Percentiles rank a stretch among this genome's conserved stretches.
These are phyloP conservation scores for Fraxinus nigra DNA, from an alignment of 305 asterid species.

Conservation along the genomic window DNA sequence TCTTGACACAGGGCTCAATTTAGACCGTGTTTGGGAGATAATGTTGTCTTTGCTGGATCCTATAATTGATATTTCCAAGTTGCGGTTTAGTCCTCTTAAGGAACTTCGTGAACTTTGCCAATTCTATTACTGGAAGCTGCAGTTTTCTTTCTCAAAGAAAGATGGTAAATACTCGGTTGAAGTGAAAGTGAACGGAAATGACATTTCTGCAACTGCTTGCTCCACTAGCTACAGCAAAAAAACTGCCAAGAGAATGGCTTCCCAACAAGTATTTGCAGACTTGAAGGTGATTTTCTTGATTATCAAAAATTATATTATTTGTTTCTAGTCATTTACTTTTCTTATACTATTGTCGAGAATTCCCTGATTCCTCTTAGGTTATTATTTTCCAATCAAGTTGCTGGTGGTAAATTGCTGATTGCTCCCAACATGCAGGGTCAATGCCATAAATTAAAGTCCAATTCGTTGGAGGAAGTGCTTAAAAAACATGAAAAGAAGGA, in stretches of 20 bases:
- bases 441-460: conserved; percentile 61
- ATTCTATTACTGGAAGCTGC: conserved; percentile 48
- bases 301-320: not conserved
- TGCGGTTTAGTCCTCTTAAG: conserved; percentile 67
- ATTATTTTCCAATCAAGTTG: not conserved
- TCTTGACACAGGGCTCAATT: conserved; percentile 80
- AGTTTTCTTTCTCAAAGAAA: conserved; percentile 41
- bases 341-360: not conserved
- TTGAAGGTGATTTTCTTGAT: conserved; percentile 57
- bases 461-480: conserved; percentile 65
- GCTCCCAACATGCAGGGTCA: conserved; percentile 50
- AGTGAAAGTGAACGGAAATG: conserved; percentile 49
- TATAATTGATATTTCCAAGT: conserved; percentile 51
- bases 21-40: conserved; percentile 62
- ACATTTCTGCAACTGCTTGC: conserved; percentile 35
- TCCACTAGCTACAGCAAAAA: conserved; percentile 52
- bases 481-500: conserved; percentile 40
- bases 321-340: conserved; percentile 12
- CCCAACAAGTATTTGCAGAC: conserved; percentile 39
- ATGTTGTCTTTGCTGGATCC: conserved; percentile 72
- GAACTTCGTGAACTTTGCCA: conserved; percentile 84
- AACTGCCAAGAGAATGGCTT: conserved; percentile 59
- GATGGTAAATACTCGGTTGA: conserved; percentile 47
- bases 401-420: not conserved
- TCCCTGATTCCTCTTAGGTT: not conserved